phyloP scores from a whole-genome alignment of 139 green algal genomes.

The Auxenochlorella pyrenoidosa region DNA sequence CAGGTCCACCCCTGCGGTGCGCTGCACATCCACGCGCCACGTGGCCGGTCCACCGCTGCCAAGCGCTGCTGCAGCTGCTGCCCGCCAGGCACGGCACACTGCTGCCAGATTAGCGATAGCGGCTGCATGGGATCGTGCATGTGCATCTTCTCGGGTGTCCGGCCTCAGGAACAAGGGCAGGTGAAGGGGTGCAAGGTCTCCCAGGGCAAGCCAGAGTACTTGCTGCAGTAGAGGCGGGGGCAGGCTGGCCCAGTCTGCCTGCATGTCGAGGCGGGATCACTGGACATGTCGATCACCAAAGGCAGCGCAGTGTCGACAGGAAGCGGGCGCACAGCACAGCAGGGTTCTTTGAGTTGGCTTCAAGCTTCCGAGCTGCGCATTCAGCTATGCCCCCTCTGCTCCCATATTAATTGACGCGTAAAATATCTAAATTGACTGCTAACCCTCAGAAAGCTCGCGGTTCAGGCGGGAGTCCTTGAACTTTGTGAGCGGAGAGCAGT shows the following conservation, averaged over 20 bases:
- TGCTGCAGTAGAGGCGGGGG: background rate
- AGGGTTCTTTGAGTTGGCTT: background rate
- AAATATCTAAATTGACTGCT: too few relatives aligned
- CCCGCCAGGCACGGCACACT: background rate
- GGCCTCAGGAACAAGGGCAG: background rate
- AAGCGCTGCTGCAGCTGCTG: background rate
- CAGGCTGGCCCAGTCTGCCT: conserved; percentile 10
- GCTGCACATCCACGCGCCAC: background rate
- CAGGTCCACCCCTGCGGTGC: background rate
- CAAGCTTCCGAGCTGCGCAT: too few relatives aligned
- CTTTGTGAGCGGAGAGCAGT: too few relatives aligned
- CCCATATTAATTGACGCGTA: too few relatives aligned
- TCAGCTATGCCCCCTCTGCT: too few relatives aligned
- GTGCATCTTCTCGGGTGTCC: background rate
- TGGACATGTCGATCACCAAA: too few relatives aligned
- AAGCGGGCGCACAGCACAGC: background rate
- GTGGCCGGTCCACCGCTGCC: background rate
- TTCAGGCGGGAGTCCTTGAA: too few relatives aligned
- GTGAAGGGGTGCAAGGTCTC: background rate
- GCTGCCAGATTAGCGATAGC: background rate
- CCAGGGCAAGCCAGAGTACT: background rate
- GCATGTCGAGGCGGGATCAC: too few relatives aligned
- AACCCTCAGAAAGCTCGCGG: too few relatives aligned
- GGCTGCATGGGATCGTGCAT: background rate
- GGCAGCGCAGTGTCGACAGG: too few relatives aligned